Evolutionary conservation across 176 grass and related monocot genomes (phyloP).

Genomic region (Melocanna baccifera): DNA sequence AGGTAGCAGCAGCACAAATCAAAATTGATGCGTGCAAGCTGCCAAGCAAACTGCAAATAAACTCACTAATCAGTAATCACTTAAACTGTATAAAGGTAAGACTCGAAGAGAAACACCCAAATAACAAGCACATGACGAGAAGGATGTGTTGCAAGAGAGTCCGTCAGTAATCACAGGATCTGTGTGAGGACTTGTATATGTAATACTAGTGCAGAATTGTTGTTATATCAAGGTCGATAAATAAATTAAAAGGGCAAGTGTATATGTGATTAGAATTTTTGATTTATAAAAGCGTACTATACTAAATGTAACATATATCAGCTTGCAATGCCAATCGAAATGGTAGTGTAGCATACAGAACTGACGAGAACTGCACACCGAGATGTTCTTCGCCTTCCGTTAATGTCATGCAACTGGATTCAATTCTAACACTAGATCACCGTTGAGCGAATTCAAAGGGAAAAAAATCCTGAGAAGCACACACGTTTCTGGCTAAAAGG

Average conservation of each 20-base stretch:
- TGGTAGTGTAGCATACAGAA: not conserved
- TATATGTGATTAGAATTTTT: not conserved
- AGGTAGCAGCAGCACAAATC: constrained; percentile 21
- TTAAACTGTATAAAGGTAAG: constrained; percentile 6
- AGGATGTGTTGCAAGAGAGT: not conserved
- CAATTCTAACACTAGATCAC: not conserved
- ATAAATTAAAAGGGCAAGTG: constrained; percentile 12
- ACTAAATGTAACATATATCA: not conserved
- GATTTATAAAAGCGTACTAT: not conserved
- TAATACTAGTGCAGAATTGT: not conserved
- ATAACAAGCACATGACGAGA: not conserved
- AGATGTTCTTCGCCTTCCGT: not conserved
- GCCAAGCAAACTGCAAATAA: not conserved
- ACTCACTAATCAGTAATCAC: constrained; percentile 5
- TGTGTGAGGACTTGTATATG: not conserved
- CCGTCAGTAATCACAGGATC: not conserved
- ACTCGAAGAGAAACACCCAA: not conserved
- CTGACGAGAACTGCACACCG: not conserved
- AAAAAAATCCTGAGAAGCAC: no score
- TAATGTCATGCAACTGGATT: not conserved
- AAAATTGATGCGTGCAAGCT: not conserved
- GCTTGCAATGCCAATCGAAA: not conserved
- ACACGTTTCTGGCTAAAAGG: not conserved
- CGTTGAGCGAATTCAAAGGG: not conserved
- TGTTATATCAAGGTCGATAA: not conserved